Base-by-base conservation (phyloP, 2,329 filamentous ascomycete genomes). In the Aschersonia sp. region DNA sequence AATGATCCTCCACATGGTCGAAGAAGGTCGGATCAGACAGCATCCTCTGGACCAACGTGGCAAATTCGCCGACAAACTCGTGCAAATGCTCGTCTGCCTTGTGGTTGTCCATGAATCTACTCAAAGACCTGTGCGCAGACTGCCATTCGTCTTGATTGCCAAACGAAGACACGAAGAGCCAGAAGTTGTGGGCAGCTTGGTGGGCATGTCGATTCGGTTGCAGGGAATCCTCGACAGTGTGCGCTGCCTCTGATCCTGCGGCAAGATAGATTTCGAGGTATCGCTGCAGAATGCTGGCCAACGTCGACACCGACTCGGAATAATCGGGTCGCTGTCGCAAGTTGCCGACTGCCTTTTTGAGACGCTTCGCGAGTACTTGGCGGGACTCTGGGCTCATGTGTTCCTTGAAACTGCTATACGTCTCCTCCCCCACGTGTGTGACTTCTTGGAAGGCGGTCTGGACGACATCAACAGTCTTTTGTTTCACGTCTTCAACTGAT, bases 11-110 rank as follows among this genome's bases (percentile, higher is more conserved):
- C 0, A 80, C 80, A 40, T 86, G 74, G 44, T 89, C 84, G 57
- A 94, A 86, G 64, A 95, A 96, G 4, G 82, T 76, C 0, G 91
- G 89, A 52, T 96, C 85, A 0, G 81, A 92, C 42, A 97, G 69
- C 61, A 96, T 81, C 52, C 84, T 82, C 58, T 94, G 84, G 4
- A 95, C 64, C 4, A 85, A 78, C 48, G 81, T 78, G 9, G 84
- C 85, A 31, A 89, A 69, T 44, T 94, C 79, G 29, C 73, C 73
- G 59, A 94, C 77, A 30, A 95, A 67, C 10, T 80, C 70, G 56
- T 96, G 88, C 51, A 95, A 92, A 47, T 92, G 80, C 0, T 85
- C 84, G 55, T 95, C 87, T 35, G 79, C 81, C 50, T 83, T 72
- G 3, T 84, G 79, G 59, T 94, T 84, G 44, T 80, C 75, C 58